phyloP scores from a whole-genome alignment of 176 grass and related monocot species.

The Saccharum officinarum region DNA sequence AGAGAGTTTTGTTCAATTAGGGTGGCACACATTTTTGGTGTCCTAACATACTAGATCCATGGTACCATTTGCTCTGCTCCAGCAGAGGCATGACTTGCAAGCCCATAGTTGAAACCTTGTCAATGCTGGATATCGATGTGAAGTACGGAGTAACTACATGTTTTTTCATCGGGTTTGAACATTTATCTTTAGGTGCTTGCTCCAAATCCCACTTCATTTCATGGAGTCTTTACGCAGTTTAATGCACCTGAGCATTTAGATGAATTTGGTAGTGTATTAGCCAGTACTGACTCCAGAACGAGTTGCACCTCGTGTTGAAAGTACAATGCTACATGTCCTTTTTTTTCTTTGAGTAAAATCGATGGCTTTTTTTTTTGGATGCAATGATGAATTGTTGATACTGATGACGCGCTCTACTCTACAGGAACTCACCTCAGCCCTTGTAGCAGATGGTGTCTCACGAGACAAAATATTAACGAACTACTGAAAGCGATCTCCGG shows the following conservation, averaged over 20 bases:
- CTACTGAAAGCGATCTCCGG: constrained; percentile 33
- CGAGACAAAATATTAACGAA: constrained; percentile 78
- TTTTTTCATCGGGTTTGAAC: not conserved
- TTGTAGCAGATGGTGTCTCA: constrained; percentile 67
- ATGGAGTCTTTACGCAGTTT: not conserved
- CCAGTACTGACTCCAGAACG: not conserved
- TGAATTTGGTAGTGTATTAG: not conserved
- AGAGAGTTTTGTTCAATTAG: not conserved
- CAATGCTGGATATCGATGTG: not conserved
- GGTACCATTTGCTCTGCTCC: not conserved
- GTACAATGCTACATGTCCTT: not conserved
- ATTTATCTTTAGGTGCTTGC: not conserved
- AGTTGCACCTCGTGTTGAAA: not conserved
- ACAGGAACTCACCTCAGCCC: constrained; percentile 59
- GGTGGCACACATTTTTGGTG: not conserved
- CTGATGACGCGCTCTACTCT: constrained; percentile 16
- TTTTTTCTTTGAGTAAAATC: not conserved
- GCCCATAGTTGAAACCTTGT: not conserved
- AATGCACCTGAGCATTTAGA: not conserved
- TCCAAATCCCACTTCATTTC: not conserved
- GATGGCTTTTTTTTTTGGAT: not conserved
- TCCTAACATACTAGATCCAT: not conserved
- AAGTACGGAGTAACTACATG: not conserved
- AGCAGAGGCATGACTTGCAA: not conserved
- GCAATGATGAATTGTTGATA: not conserved